Conservation (phyloP, 116 monocot genomes). For the Dioscorea cayenensis region DNA sequence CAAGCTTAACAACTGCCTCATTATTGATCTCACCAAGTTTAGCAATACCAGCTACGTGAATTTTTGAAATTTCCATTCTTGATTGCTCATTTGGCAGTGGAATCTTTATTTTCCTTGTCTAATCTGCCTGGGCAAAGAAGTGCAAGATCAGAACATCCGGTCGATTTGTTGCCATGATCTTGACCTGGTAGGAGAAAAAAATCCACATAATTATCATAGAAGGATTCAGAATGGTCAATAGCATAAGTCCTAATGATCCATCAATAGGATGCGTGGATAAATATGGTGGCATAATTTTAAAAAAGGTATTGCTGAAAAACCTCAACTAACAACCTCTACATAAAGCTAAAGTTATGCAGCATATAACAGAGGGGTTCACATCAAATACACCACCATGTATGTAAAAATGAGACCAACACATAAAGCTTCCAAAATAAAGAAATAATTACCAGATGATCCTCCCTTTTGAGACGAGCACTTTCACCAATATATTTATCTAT, state of each 20-base stretch:
- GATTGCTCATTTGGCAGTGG: slow-evolving; percentile 97
- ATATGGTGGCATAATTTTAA: no score
- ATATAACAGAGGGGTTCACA: neutral
- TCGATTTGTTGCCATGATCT: slow-evolving; percentile 99
- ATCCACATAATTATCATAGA: neutral
- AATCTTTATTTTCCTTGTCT: slow-evolving; percentile 93
- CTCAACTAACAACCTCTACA: no score
- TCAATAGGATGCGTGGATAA: no score
- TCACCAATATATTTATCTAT: slow-evolving; percentile 99
- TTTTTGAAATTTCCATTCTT: slow-evolving; percentile 75
- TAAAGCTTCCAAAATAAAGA: slow-evolving; percentile 34
- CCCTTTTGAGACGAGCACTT: slow-evolving; percentile 93
- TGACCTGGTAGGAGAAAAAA: slow-evolving; percentile 45
- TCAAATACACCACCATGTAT: neutral
- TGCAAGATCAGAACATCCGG: slow-evolving; percentile 93
- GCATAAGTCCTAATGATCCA: no score
- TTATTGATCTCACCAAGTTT: no score
- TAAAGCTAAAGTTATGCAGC: no score
- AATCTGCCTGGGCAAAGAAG: slow-evolving; percentile 89
- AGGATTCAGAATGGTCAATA: neutral
- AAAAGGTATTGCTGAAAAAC: no score
- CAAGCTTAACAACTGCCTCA: no score
- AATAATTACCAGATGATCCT: slow-evolving; percentile 78
- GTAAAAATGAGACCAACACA: no score
- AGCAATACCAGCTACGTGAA: no score